Evolutionary conservation across 768 basidiomycete species (phyloP).

Genomic region (Suillus placidus): DNA sequence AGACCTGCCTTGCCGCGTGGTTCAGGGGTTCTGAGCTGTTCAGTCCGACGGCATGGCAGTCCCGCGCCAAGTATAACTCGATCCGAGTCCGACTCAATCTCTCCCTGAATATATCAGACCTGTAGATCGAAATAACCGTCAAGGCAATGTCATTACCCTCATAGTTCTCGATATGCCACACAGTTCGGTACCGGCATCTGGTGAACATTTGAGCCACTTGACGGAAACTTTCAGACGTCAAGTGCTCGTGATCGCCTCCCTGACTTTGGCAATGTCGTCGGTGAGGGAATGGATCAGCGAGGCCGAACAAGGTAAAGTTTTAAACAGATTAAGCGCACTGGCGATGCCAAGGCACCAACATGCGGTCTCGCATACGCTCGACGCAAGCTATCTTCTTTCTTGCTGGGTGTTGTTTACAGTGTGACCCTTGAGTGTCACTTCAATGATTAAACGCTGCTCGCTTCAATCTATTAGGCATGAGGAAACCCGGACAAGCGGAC

Average conservation of each 20-base stretch:
- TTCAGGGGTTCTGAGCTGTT: not conserved
- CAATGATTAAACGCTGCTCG: constrained; percentile 1
- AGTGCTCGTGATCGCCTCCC: not conserved
- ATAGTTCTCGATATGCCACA: not conserved
- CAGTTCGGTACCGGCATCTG: not conserved
- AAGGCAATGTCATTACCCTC: not conserved
- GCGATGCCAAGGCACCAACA: not conserved
- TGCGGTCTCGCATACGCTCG: not conserved
- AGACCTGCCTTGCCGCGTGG: not conserved
- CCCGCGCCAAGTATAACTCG: not conserved
- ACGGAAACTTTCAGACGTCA: not conserved
- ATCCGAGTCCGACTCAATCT: not conserved
- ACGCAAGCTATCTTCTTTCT: not conserved
- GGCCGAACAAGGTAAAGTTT: not conserved
- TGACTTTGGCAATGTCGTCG: not conserved
- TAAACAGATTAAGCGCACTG: not conserved
- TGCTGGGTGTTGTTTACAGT: not conserved
- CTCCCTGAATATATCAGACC: not conserved
- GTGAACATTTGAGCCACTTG: not conserved
- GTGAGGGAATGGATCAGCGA: not conserved
- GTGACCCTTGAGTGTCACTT: not conserved
- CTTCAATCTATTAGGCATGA: not conserved
- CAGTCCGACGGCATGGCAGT: constrained; percentile 6
- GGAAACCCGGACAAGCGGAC: not conserved
- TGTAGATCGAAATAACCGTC: constrained; percentile 5